Conservation (phyloP, 164 flowering plant genomes). For the Vitis rupestris region DNA sequence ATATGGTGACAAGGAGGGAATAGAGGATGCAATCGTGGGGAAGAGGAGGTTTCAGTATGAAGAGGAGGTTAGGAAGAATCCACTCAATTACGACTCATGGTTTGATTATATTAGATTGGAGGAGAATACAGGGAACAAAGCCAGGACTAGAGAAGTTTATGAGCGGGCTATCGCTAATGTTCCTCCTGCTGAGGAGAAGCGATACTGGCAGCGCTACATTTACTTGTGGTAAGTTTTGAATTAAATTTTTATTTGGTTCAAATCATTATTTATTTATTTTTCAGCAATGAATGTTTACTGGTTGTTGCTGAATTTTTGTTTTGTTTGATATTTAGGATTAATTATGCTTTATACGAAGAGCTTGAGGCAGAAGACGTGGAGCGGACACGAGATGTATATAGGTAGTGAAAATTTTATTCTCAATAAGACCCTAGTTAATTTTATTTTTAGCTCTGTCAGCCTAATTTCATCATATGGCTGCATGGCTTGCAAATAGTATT, state of each 20-base stretch:
- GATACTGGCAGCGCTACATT: constrained; percentile 94
- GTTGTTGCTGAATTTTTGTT: background rate
- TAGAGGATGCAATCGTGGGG: constrained; percentile 92
- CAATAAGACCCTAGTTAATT: too few relatives aligned
- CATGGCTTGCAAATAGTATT: too few relatives aligned
- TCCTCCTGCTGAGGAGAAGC: constrained; percentile 93
- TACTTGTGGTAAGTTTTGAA: constrained; percentile 65
- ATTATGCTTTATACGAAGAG: constrained; percentile 91
- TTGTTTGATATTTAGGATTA: constrained; percentile 52
- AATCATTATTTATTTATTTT: background rate
- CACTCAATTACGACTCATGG: constrained; percentile 82
- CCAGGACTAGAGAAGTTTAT: constrained; percentile 76
- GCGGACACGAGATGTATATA: constrained; percentile 75
- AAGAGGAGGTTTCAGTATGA: constrained; percentile 95
- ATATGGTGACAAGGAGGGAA: constrained; percentile 86
- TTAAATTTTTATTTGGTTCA: background rate
- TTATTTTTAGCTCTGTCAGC: background rate
- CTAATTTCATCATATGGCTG: too few relatives aligned
- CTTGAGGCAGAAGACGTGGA: constrained; percentile 81
- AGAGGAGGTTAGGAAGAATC: constrained; percentile 87
- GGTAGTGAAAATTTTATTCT: constrained; percentile 29
- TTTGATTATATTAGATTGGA: constrained; percentile 88
- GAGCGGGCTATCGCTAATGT: constrained; percentile 92
- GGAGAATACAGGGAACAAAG: constrained; percentile 68
- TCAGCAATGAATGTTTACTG: background rate